These are phyloP conservation scores for Pleurotus tuoliensis DNA, from an alignment of 768 basidiomycete genomes.

Conservation along the genomic window DNA sequence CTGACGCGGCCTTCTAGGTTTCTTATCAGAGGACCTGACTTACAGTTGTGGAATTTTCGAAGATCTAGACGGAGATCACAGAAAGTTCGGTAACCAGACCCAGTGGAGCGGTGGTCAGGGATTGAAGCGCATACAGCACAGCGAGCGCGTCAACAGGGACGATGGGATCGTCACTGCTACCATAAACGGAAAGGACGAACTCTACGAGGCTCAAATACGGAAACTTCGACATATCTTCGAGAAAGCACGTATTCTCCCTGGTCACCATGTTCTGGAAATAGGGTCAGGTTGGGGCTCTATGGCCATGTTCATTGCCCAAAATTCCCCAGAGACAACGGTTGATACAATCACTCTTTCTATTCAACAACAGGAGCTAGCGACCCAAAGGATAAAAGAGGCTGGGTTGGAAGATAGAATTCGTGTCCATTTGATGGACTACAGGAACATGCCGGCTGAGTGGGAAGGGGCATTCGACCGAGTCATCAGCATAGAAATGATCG, in stretches of 20 bases:
- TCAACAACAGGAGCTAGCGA: slow-evolving; percentile 59
- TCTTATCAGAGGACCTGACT: slow-evolving; percentile 70
- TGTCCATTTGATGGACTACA: slow-evolving; percentile 76
- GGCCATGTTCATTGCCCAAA: slow-evolving; percentile 56
- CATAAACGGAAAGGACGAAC: slow-evolving; percentile 17
- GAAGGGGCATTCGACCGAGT: slow-evolving; percentile 62
- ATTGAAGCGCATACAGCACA: slow-evolving; percentile 22
- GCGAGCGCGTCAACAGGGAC: slow-evolving; percentile 13
- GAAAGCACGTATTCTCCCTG: slow-evolving; percentile 57
- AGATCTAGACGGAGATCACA: slow-evolving; percentile 56
- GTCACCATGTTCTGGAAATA: slow-evolving; percentile 63
- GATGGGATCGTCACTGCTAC: not conserved
- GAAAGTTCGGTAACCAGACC: slow-evolving; percentile 18
- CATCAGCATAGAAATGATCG: slow-evolving; percentile 76
- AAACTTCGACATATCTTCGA: slow-evolving; percentile 62
- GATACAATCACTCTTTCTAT: slow-evolving; percentile 72
- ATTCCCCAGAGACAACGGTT: slow-evolving; percentile 51
- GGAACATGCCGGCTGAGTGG: slow-evolving; percentile 62
- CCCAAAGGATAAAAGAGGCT: slow-evolving; percentile 46
- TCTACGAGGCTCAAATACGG: slow-evolving; percentile 52
- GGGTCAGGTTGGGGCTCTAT: slow-evolving; percentile 80
- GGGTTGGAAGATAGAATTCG: slow-evolving; percentile 50
- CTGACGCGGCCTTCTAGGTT: slow-evolving; percentile 27
- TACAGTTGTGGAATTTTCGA: slow-evolving; percentile 73
- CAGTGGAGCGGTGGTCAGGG: slow-evolving; percentile 35